Conservation (phyloP, 2,329 filamentous ascomycete genomes). For the Zymoseptoria brevis region DNA sequence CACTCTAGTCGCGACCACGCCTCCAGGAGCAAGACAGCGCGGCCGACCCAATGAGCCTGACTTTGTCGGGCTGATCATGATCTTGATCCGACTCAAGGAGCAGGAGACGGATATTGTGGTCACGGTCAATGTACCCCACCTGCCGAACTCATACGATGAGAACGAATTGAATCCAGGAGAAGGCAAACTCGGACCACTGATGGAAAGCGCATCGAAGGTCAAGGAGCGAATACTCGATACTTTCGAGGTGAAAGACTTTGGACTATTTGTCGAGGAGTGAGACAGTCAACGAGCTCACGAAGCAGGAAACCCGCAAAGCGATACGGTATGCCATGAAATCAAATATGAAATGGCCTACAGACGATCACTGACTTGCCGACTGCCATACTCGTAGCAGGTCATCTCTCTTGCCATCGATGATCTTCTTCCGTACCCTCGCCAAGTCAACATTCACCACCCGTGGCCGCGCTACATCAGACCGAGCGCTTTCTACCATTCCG, state of each 20-base stretch:
- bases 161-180: slow-evolving; percentile 62
- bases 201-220: slow-evolving; percentile 53
- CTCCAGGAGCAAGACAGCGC: slow-evolving; percentile 26
- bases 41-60: slow-evolving; percentile 39
- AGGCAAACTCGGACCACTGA: slow-evolving; percentile 58
- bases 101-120: slow-evolving; percentile 75
- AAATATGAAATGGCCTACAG: too few relatives aligned
- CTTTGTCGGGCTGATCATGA: slow-evolving; percentile 63
- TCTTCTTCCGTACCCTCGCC: too few relatives aligned
- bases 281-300: too few relatives aligned
- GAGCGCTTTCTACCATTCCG: too few relatives aligned
- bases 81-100: slow-evolving; percentile 66
- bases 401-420: too few relatives aligned
- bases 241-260: slow-evolving; percentile 75
- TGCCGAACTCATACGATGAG: slow-evolving; percentile 63
- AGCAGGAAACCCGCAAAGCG: too few relatives aligned
- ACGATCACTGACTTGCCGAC: too few relatives aligned
- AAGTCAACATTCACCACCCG: too few relatives aligned
- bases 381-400: too few relatives aligned
- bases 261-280: slow-evolving; percentile 48
- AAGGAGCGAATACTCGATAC: slow-evolving; percentile 65
- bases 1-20: slow-evolving; percentile 59
- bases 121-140: slow-evolving; percentile 81
- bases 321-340: too few relatives aligned
- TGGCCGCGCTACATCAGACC: too few relatives aligned